phyloP scores from a whole-genome alignment of 2,329 filamentous ascomycete species.

The Sporothrix protearum region DNA sequence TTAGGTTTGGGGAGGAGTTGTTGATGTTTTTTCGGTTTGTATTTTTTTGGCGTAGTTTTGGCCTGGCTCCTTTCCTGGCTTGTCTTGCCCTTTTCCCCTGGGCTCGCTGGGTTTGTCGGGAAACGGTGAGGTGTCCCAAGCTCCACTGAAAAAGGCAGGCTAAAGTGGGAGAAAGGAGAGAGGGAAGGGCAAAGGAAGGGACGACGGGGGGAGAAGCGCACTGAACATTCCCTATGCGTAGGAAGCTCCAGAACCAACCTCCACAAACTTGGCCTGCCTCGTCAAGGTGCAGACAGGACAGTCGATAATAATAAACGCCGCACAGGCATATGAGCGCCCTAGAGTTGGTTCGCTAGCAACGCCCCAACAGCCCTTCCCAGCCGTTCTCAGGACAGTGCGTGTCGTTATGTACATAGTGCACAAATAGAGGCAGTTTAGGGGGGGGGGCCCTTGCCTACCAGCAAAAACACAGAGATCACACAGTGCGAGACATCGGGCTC shows the following conservation, averaged over 20 bases:
- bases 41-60: conserved; percentile 18
- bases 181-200: conserved; percentile 7
- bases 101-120: conserved; percentile 6
- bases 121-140: background rate
- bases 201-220: background rate
- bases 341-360: no score
- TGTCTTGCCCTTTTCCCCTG: conserved; percentile 1
- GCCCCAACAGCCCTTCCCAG: no score
- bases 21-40: conserved; percentile 24
- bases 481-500: background rate
- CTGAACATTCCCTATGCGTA: background rate
- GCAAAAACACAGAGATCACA: background rate
- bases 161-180: conserved; percentile 21
- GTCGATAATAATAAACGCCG: no score
- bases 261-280: no score
- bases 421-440: background rate
- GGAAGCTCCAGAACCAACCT: no score
- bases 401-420: no score
- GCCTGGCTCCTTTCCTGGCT: background rate
- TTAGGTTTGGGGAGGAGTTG: conserved; percentile 15
- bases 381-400: background rate
- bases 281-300: no score
- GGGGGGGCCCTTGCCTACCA: background rate
- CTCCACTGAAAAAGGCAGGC: conserved; percentile 21
- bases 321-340: no score